These are phyloP conservation scores for Aquanectria penicillioides DNA, from an alignment of 2,329 filamentous ascomycete genomes.

Conservation along the genomic window DNA sequence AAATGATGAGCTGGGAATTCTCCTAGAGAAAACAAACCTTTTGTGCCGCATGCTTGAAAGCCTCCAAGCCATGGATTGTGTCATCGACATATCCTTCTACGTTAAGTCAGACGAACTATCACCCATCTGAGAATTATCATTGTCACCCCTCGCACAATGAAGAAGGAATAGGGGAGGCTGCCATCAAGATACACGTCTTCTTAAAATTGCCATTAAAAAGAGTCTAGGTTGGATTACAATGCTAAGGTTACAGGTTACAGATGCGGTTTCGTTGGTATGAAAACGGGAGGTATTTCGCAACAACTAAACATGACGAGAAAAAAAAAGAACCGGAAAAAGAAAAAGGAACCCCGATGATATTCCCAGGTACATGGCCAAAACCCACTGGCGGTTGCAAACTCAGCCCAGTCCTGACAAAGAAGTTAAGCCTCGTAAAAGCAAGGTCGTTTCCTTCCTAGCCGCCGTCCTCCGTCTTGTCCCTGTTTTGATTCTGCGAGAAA, in stretches of 20 bases:
- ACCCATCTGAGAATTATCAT: no score
- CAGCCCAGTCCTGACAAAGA: neutral
- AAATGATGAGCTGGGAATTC: neutral
- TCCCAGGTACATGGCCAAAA: slow-evolving; percentile 20
- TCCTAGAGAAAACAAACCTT: no score
- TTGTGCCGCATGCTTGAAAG: no score
- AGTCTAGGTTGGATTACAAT: slow-evolving; percentile 30
- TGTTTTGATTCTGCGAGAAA: slow-evolving; percentile 21
- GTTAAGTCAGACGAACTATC: no score
- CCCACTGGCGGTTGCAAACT: slow-evolving; percentile 15
- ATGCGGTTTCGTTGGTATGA: slow-evolving; percentile 6
- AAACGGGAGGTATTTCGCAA: slow-evolving; percentile 29
- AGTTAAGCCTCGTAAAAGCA: neutral
- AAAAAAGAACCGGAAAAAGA: slow-evolving; percentile 16
- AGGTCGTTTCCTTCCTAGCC: neutral
- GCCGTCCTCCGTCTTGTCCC: neutral
- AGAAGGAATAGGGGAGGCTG: no score
- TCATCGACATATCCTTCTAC: no score
- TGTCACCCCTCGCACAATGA: no score
- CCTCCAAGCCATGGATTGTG: no score
- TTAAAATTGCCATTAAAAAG: neutral
- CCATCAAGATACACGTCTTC: no score
- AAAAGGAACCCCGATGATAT: slow-evolving; percentile 21
- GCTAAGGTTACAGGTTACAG: slow-evolving; percentile 29
- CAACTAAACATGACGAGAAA: slow-evolving; percentile 18